These are phyloP conservation scores for Solanum raphanifolium DNA, from an alignment of 257 asterid species.

Conservation along the genomic window DNA sequence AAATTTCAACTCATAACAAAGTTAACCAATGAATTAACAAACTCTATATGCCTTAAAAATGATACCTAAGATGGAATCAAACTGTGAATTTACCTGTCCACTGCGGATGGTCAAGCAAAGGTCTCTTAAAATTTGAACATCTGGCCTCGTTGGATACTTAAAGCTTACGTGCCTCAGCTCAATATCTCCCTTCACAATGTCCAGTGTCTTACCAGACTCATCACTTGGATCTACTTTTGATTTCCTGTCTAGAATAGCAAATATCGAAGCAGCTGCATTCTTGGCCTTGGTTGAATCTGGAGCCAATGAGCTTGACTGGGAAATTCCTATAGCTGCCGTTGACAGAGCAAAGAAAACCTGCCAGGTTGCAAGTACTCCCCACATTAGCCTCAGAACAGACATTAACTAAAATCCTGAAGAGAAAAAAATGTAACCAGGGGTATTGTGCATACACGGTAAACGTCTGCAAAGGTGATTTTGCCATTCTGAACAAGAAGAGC, in stretches of 20 bases:
- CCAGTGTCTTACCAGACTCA: conserved; percentile 60
- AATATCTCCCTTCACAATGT: conserved; percentile 69
- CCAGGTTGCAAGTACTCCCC: background rate
- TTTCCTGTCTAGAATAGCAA: conserved; percentile 55
- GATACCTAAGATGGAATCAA: background rate
- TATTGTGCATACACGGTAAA: conserved; percentile 50
- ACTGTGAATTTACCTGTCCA: conserved; percentile 46
- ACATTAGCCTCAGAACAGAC: background rate
- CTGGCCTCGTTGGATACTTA: conserved; percentile 78
- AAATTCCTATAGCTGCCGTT: conserved; percentile 72
- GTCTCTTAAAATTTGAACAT: conserved; percentile 55
- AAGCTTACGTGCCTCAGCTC: conserved; percentile 59
- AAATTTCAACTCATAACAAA: background rate
- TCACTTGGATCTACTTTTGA: conserved; percentile 75
- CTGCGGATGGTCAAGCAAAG: conserved; percentile 52
- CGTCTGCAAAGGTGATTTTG: conserved; percentile 51
- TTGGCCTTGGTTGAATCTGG: conserved; percentile 93
- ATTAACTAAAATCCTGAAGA: background rate
- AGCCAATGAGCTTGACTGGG: conserved; percentile 77
- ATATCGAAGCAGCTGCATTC: conserved; percentile 65
- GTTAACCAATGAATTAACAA: background rate
- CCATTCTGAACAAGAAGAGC: conserved; percentile 70
- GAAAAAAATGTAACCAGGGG: background rate
- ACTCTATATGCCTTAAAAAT: background rate
- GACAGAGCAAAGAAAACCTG: conserved; percentile 88